Evolutionary conservation across 192 early-diverging fungal genomes (phyloP).

Genomic region (Coemansia sp.): DNA sequence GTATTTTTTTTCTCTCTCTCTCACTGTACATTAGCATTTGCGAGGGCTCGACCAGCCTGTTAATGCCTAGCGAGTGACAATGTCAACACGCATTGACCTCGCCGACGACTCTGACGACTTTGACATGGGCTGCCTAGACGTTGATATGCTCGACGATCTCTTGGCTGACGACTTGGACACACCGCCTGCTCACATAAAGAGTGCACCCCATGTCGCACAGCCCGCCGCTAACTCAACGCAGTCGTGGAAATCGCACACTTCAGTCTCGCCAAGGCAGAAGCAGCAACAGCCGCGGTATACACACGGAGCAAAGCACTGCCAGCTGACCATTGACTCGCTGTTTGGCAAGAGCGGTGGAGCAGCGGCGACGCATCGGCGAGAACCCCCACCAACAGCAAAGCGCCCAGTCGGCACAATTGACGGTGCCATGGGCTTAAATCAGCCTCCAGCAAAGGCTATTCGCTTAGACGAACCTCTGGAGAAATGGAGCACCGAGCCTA

Average conservation of each 20-base stretch:
- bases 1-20: neutral
- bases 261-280: neutral
- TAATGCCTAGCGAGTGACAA: neutral
- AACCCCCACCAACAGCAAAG: conserved; percentile 3
- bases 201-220: neutral
- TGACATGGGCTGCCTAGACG: conserved; percentile 38
- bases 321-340: conserved; percentile 45
- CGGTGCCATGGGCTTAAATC: neutral
- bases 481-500: conserved; percentile 15
- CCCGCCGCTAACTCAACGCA: neutral
- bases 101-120: conserved; percentile 30
- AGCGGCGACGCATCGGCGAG: neutral
- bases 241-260: neutral
- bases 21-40: neutral
- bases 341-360: conserved; percentile 12
- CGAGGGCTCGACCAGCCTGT: neutral
- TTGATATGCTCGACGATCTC: conserved; percentile 37
- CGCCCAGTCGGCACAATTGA: conserved; percentile 2
- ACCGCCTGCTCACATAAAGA: neutral
- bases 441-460: conserved; percentile 19
- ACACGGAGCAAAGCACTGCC: conserved; percentile 13
- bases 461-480: neutral
- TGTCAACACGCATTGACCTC: conserved; percentile 1
- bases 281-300: conserved; percentile 3
- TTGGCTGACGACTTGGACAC: conserved; percentile 33